Percentiles rank a stretch among this genome's conserved stretches.
Evolutionary conservation across 2,329 filamentous ascomycete species (phyloP).

Genomic region (Pseudogymnoascus sp.): DNA sequence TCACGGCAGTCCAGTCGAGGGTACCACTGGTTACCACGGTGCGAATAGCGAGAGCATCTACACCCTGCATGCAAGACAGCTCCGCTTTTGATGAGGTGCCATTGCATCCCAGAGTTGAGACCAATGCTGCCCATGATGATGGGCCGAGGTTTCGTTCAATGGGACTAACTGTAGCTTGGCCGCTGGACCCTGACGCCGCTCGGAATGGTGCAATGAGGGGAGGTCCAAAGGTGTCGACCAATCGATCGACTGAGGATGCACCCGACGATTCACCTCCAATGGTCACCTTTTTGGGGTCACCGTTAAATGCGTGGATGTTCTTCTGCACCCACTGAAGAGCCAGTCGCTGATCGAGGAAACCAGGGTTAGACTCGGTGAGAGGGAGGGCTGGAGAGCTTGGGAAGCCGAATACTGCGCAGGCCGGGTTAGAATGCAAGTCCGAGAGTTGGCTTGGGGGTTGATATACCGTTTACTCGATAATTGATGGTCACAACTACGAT

Average conservation of each 20-base stretch:
- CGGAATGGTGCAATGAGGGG: constrained; percentile 10
- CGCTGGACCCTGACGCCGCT: not conserved
- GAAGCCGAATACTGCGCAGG: constrained; percentile 36
- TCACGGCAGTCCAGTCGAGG: not conserved
- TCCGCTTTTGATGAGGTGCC: not conserved
- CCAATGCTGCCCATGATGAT: not conserved
- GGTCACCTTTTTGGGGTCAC: constrained; percentile 41
- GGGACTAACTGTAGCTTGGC: not conserved
- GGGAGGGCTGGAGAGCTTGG: constrained; percentile 38
- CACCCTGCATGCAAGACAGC: not conserved
- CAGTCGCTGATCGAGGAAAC: constrained; percentile 43
- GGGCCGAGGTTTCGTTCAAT: not conserved
- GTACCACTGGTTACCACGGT: not conserved
- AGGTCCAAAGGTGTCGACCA: not conserved
- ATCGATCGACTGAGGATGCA: constrained; percentile 24
- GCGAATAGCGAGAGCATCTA: not conserved
- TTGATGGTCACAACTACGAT: constrained; percentile 17
- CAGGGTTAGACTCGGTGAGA: constrained; percentile 36
- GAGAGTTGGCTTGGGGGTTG: not conserved
- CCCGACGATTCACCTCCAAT: constrained; percentile 49
- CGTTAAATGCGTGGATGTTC: constrained; percentile 43
- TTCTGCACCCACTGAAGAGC: constrained; percentile 44
- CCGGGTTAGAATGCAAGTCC: not conserved
- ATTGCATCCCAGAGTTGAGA: not conserved
- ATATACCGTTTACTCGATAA: constrained; percentile 13